phyloP scores from a whole-genome alignment of 2,329 filamentous ascomycete species.

The Nigrospora oryzae region DNA sequence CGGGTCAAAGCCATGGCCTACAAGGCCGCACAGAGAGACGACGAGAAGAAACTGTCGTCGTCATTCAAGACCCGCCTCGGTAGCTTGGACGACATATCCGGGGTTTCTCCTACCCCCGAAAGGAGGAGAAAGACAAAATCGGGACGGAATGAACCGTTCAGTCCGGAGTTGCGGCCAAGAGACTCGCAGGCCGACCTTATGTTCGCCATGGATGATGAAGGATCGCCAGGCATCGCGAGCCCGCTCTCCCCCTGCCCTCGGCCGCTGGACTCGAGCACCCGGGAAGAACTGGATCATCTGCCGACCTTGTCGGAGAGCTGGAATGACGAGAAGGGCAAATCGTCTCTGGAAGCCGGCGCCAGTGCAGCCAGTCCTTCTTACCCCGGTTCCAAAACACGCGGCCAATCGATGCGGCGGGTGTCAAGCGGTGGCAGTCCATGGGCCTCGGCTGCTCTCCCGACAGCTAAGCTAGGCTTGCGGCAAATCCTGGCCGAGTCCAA shows the following conservation, averaged over 20 bases:
- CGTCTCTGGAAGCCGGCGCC: conserved; percentile 10
- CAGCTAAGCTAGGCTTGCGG: conserved; percentile 62
- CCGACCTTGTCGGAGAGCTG: conserved; percentile 24
- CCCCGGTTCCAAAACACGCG: conserved; percentile 4
- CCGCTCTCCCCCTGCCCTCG: conserved; percentile 18
- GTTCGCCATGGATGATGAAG: conserved; percentile 89
- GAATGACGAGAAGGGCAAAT: conserved; percentile 28
- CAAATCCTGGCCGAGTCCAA: conserved; percentile 63
- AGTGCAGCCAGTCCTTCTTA: conserved; percentile 6
- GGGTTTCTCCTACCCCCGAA: conserved; percentile 31
- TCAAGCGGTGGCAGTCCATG: conserved; percentile 32
- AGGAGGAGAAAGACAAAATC: conserved; percentile 36
- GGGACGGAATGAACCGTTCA: conserved; percentile 47
- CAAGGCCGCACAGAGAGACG: conserved; percentile 51
- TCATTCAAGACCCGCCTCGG: conserved; percentile 53
- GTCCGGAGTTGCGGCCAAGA: conserved; percentile 60
- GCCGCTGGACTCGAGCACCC: conserved; percentile 6
- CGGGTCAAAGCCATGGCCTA: conserved; percentile 73
- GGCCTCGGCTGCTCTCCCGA: conserved; percentile 41
- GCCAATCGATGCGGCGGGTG: conserved; percentile 8
- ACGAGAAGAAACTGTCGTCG: conserved; percentile 53
- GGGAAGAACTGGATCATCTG: conserved; percentile 19
- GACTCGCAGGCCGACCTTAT: conserved; percentile 70
- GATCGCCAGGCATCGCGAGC: conserved; percentile 21
- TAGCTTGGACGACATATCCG: conserved; percentile 54